Evolutionary conservation across 2,329 filamentous ascomycete species (phyloP), one percentile per base, ranked within the genome.

Genomic region (Colletotrichum lini): DNA sequence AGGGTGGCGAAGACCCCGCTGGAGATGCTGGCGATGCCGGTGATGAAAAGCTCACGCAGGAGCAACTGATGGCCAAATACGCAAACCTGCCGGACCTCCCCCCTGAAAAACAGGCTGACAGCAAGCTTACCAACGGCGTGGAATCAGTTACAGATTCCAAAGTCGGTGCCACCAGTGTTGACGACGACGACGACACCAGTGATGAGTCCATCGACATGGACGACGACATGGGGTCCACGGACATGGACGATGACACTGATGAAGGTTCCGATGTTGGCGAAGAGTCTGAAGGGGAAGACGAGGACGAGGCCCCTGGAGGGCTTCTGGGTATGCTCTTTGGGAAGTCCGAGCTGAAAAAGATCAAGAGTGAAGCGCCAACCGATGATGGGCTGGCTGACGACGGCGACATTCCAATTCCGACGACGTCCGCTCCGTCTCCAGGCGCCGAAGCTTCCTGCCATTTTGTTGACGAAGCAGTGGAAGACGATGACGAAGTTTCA

Each of bases 191-290:
- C 53, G 89, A 90, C 10, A 90, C 86, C 4, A 89, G 86, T 53
- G 90, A 92, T 73, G 90, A 92, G 77, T 92, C 90, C 2, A 83
- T 92, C 26, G 89, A 91, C 75, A 92, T 92, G 90, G 90, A 92
- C 73, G 90, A 92, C 70, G 90, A 92, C 67, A 81, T 91, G 74
- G 89, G 88, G 3, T 90, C 89, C 3, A 89, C 86, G 38, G 89
- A 91, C 54, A 83, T 84, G 77, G 83, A 85, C 21, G 83, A 85
- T 21, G 85, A 82, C 56, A 74, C 67, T 61, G 83, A 82, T 42
- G 84, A 81, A 7, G 84, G 84, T 4, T 80, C 81, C 38, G 79
- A 80, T 2, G 81, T 79, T 2, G 82, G 81, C 5, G 85, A 84
- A 18, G 83, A 83, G 3, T 84, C 85, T 12, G 85, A 85, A 7